These are phyloP conservation scores for Zygosaccharomyces siamensis DNA, from an alignment of 805 yeast species.

Conservation along the genomic window DNA sequence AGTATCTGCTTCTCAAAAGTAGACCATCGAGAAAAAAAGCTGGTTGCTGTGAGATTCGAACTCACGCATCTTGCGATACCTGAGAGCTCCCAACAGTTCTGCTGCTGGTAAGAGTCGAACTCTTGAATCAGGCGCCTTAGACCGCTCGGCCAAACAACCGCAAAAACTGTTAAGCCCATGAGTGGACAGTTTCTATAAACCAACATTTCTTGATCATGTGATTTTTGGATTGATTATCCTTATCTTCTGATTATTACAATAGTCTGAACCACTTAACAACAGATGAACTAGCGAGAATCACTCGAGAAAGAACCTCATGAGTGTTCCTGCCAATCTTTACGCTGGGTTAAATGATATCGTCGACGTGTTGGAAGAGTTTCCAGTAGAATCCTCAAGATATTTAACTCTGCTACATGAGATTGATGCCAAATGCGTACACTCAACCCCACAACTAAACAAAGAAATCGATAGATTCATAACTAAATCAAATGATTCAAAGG, in stretches of 20 bases:
- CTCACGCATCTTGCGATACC: too few species aligned
- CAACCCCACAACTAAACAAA: slow-evolving; percentile 60
- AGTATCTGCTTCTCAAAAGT: too few species aligned
- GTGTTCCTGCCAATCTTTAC: slow-evolving; percentile 44
- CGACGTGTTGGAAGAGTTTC: slow-evolving; percentile 88
- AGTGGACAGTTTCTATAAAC: too few species aligned
- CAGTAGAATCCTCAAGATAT: slow-evolving; percentile 74
- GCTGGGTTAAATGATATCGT: slow-evolving; percentile 90
- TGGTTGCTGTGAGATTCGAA: neutral
- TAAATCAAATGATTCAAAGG: neutral
- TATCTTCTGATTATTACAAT: too few species aligned
- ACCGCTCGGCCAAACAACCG: slow-evolving; percentile 34
- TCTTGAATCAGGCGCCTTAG: slow-evolving; percentile 33
- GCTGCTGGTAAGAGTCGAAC: slow-evolving; percentile 16
- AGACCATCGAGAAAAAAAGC: neutral
- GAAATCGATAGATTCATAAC: slow-evolving; percentile 27
- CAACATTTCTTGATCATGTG: too few species aligned
- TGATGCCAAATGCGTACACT: slow-evolving; percentile 84
- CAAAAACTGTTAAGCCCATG: neutral
- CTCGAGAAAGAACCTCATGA: slow-evolving; percentile 14
- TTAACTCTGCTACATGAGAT: slow-evolving; percentile 86
- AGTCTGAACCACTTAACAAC: too few species aligned
- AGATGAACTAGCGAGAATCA: too few species aligned
- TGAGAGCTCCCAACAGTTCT: too few species aligned
- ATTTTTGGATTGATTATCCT: too few species aligned